Conservation (phyloP, 176 grass and related monocot species). For the Musa itinerans region DNA sequence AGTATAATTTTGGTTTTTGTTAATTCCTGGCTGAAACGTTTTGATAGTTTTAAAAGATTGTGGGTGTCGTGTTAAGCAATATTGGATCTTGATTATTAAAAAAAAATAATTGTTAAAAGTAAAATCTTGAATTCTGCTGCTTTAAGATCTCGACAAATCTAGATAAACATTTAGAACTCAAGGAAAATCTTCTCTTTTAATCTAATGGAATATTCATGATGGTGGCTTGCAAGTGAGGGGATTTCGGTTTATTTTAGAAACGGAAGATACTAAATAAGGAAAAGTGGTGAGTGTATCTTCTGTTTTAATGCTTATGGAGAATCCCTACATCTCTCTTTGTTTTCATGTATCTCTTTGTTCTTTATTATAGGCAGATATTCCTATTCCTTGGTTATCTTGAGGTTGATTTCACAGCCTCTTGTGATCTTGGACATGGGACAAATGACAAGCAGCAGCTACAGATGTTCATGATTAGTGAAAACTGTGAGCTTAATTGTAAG, state of each 20-base stretch:
- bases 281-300: background rate
- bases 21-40: background rate
- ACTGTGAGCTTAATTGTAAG: background rate
- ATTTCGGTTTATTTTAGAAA: background rate
- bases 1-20: background rate
- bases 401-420: background rate
- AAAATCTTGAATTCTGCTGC: too few relatives aligned
- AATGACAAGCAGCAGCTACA: background rate
- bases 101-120: too few relatives aligned
- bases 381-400: background rate
- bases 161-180: background rate
- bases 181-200: background rate
- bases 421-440: background rate
- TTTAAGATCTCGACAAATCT: too few relatives aligned
- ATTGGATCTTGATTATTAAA: too few relatives aligned
- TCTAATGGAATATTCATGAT: background rate
- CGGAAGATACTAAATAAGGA: background rate
- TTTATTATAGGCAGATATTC: background rate
- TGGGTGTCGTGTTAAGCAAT: too few relatives aligned
- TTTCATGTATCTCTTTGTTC: too few relatives aligned
- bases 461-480: too few relatives aligned
- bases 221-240: background rate
- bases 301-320: too few relatives aligned
- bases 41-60: background rate
- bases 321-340: too few relatives aligned